Evolutionary conservation across 129 eudicot species (phyloP), one percentile per base, ranked within the genome.

Genomic region (Mikania micrantha): DNA sequence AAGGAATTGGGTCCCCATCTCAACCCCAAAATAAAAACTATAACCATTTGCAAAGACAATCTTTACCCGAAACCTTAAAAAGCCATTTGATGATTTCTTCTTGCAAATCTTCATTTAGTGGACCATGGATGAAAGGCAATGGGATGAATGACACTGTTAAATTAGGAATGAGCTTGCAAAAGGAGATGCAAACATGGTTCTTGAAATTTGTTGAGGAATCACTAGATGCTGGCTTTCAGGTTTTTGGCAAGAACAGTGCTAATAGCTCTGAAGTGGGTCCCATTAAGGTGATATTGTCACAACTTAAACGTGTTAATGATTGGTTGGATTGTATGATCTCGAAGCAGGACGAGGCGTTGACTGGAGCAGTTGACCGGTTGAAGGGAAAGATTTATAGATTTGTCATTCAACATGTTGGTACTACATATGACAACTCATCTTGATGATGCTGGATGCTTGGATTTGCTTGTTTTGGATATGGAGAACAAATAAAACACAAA

Each of bases 371-470:
- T 10, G 99, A 94, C 79, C 74, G 76, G 8, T 68, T 94, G 71
- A 94, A 89, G 73, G 66, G 90, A 36, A 94, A 94, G 87, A 94
- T 94, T 21, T 94, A 89, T 61, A 85, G 88, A 35, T 94, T 94
- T 68, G 97, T 94, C 2, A 89, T 94, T 81, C 98, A 88, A 53
- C 98, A 92, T 82, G 96, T 92, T 44, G 97, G 95, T 40, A 85
- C 97, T 35, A 83, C 90, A 5, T 80, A 73, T 69, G 88, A 86
- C 48, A 83, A 72, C 57, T 66, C 83, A 41, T 57, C 83, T 20
- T 87, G 80, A 68, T 82, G 77, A 54, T 54, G 36, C 0, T 54
- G 61, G 60, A 28, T 54, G 61, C 19, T 24, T 79, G 77, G 73
- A 53, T 41, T n/a, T 31, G 62, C 56, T 64, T 62, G 41, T 61